Evolutionary conservation across 2,329 filamentous ascomycete genomes (phyloP).

Genomic region (Triangularia setosa): DNA sequence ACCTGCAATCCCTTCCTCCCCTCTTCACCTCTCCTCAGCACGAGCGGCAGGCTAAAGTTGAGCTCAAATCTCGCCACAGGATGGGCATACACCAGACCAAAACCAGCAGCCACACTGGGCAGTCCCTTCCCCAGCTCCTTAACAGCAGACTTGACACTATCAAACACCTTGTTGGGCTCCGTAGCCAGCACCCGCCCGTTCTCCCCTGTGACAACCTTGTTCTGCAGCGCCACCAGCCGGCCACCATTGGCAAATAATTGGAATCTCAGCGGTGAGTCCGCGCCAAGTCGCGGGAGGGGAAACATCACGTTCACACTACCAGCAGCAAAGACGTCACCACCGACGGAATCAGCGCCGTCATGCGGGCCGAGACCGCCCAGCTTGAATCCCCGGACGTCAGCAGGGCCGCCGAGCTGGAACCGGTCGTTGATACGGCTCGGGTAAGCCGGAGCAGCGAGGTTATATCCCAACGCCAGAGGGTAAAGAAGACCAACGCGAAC

Average conservation of each 20-base stretch:
- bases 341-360: slow-evolving; percentile 80
- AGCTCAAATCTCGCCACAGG: slow-evolving; percentile 90
- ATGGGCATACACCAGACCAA: slow-evolving; percentile 92
- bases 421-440: slow-evolving; percentile 87
- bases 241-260: slow-evolving; percentile 92
- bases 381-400: slow-evolving; percentile 90
- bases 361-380: slow-evolving; percentile 84
- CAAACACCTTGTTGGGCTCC: slow-evolving; percentile 43
- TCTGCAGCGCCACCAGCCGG: slow-evolving; percentile 70
- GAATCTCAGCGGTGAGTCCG: slow-evolving; percentile 78
- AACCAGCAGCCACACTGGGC: slow-evolving; percentile 80
- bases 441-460: slow-evolving; percentile 47
- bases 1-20: slow-evolving; percentile 88
- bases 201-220: slow-evolving; percentile 31
- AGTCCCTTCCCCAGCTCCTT: slow-evolving; percentile 68
- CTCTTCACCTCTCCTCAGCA: slow-evolving; percentile 77
- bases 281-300: slow-evolving; percentile 76
- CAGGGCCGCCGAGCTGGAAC: slow-evolving; percentile 91
- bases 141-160: slow-evolving; percentile 58
- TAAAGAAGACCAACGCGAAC: slow-evolving; percentile 79
- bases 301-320: slow-evolving; percentile 82
- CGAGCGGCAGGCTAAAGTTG: slow-evolving; percentile 87
- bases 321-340: slow-evolving; percentile 88
- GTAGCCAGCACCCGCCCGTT: slow-evolving; percentile 35
- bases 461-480: slow-evolving; percentile 66